Conservation (phyloP, 116 monocot species). For the Iris pallida region DNA sequence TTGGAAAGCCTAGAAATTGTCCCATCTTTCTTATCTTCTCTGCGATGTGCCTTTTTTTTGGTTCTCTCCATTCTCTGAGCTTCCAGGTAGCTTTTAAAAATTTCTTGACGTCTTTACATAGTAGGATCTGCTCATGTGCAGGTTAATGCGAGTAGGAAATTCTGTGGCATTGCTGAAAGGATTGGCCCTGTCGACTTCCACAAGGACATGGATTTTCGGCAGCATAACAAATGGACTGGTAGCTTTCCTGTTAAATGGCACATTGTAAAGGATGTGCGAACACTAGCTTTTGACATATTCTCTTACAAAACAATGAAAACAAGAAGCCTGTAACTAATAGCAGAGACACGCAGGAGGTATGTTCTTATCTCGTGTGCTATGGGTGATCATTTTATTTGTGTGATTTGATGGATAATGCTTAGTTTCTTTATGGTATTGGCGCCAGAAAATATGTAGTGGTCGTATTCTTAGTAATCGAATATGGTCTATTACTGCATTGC, state of each 20-base stretch:
- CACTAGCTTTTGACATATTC: conserved; percentile 35
- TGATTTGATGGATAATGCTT: no score
- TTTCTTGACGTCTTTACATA: neutral
- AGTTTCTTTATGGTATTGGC: no score
- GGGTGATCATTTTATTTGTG: no score
- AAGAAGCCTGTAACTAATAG: conserved; percentile 44
- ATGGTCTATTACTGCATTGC: no score
- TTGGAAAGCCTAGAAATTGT: conserved; percentile 24
- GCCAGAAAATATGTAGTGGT: no score
- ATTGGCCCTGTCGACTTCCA: conserved; percentile 41
- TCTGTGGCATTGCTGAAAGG: conserved; percentile 49
- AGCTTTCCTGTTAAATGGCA: conserved; percentile 47
- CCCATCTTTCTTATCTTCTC: conserved; percentile 52
- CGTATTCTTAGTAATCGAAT: no score
- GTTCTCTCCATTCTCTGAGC: no score
- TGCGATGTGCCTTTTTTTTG: conserved; percentile 8
- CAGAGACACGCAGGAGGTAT: conserved; percentile 53
- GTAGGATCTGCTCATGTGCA: neutral
- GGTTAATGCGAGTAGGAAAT: conserved; percentile 55
- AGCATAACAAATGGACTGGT: conserved; percentile 49
- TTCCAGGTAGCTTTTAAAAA: no score
- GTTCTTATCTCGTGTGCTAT: neutral
- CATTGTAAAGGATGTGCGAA: conserved; percentile 42
- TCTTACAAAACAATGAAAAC: conserved; percentile 46
- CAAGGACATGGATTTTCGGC: conserved; percentile 52